Evolutionary conservation across 2,329 filamentous ascomycete species (phyloP).

Genomic region (Cucurbitaria berberidis): DNA sequence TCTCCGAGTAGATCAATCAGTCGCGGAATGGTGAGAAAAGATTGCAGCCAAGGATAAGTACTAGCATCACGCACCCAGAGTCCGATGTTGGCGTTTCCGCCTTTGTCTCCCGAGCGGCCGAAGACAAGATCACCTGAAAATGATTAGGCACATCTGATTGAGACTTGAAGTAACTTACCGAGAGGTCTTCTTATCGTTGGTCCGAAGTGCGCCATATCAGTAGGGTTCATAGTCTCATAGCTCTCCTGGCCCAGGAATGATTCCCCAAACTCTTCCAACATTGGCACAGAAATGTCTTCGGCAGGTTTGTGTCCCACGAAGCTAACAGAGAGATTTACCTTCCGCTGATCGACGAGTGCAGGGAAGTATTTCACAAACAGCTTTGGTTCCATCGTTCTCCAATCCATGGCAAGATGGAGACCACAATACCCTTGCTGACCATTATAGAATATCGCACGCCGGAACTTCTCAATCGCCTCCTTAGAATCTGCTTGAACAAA

Average conservation of each 20-base stretch:
- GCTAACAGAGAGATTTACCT: conserved; percentile 15
- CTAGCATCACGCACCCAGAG: conserved; percentile 27
- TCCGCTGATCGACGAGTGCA: conserved; percentile 21
- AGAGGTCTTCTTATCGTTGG: conserved; percentile 38
- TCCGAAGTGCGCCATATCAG: conserved; percentile 36
- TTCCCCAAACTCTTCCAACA: conserved; percentile 3
- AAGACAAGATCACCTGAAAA: conserved; percentile 40
- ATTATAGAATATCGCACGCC: conserved; percentile 28
- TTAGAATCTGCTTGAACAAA: conserved; percentile 24
- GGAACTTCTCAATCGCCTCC: conserved; percentile 18
- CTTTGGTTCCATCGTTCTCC: conserved; percentile 46
- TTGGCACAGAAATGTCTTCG: not conserved
- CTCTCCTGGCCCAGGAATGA: conserved; percentile 14
- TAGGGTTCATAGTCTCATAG: conserved; percentile 37
- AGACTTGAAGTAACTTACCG: not conserved
- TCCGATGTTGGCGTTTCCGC: conserved; percentile 32
- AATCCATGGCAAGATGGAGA: conserved; percentile 47
- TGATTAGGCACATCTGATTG: not conserved
- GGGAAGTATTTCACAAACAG: conserved; percentile 21
- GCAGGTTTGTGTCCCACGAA: conserved; percentile 9
- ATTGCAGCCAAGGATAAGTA: conserved; percentile 31
- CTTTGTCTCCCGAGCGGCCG: conserved; percentile 36
- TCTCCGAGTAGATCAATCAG: conserved; percentile 22
- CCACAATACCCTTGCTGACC: conserved; percentile 30
- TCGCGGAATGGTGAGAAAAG: conserved; percentile 19